Percentiles rank a stretch among this genome's conserved stretches.
These are phyloP conservation scores for Chimonanthus praecox DNA, from an alignment of 164 flowering plant genomes.

Conservation along the genomic window DNA sequence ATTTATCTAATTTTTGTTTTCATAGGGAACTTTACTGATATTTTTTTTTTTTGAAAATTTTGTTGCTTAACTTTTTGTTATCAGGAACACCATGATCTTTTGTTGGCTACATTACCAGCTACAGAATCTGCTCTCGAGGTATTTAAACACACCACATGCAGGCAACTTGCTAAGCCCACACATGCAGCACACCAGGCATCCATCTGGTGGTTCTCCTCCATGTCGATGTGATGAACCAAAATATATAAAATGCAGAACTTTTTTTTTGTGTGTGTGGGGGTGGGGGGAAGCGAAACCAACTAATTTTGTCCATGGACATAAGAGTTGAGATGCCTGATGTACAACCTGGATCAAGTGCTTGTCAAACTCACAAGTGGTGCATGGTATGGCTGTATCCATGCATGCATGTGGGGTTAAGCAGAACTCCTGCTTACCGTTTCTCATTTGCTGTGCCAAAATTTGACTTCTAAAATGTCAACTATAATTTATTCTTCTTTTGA, in stretches of 20 bases:
- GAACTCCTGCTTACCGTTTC: not conserved
- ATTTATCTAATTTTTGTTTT: no score
- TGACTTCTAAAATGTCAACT: not conserved
- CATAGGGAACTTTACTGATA: no score
- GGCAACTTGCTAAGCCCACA: not conserved
- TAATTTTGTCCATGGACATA: not conserved
- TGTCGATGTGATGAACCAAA: not conserved
- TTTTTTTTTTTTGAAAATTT: no score
- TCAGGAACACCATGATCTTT: slow-evolving; percentile 95
- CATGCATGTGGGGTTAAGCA: not conserved
- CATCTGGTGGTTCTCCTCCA: not conserved
- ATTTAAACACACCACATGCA: slow-evolving; percentile 1
- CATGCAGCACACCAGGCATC: not conserved
- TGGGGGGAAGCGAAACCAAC: not conserved
- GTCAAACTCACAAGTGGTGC: not conserved
- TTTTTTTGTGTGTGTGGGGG: not conserved
- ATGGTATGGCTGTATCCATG: not conserved
- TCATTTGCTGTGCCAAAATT: not conserved
- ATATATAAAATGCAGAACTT: not conserved
- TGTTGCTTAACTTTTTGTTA: not conserved
- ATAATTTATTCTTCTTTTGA: not conserved
- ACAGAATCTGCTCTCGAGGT: slow-evolving; percentile 86
- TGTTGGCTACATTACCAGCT: slow-evolving; percentile 71
- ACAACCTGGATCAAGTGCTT: not conserved
- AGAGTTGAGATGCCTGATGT: not conserved